Percentiles rank a stretch among this genome's conserved stretches.
Conservation (phyloP, 768 basidiomycete genomes). For the Antrodiella citrinella region DNA sequence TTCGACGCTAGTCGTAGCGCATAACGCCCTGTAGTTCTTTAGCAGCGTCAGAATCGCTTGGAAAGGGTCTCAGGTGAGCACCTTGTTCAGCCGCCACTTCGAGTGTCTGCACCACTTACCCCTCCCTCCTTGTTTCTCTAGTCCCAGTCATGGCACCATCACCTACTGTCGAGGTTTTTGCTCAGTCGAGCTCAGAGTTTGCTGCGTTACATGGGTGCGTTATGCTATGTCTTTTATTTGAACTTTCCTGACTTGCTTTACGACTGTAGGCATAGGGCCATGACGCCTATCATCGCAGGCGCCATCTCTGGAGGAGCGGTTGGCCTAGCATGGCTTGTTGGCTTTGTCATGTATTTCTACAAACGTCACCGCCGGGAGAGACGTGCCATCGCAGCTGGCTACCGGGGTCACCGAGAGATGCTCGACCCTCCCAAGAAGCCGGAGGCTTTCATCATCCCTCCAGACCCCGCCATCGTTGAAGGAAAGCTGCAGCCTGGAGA, state of each 20-base stretch:
- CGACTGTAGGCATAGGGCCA: conserved; percentile 36
- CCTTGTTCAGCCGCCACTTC: too few relatives aligned
- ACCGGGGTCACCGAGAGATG: conserved; percentile 31
- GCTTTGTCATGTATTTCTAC: conserved; percentile 48
- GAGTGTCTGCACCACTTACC: too few relatives aligned
- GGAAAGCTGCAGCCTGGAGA: conserved; percentile 38
- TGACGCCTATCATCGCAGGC: conserved; percentile 57
- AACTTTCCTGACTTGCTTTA: neutral
- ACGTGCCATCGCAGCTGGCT: conserved; percentile 38
- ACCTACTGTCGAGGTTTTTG: neutral
- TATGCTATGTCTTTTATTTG: too few relatives aligned
- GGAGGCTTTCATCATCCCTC: conserved; percentile 47
- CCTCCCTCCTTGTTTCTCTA: neutral
- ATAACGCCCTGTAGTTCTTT: too few relatives aligned
- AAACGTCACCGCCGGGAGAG: conserved; percentile 43
- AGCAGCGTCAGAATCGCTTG: too few relatives aligned
- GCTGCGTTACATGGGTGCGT: neutral
- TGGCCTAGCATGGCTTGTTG: conserved; percentile 44
- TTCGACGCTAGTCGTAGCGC: too few relatives aligned
- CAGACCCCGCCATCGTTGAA: conserved; percentile 59
- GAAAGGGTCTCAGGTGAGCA: too few relatives aligned
- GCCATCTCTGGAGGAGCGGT: conserved; percentile 46
- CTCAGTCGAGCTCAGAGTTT: neutral
- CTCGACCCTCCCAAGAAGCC: conserved; percentile 24
- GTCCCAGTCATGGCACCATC: neutral